These are phyloP conservation scores for Symmetrospora coprosmae DNA, from an alignment of 768 basidiomycete species.

Conservation along the genomic window DNA sequence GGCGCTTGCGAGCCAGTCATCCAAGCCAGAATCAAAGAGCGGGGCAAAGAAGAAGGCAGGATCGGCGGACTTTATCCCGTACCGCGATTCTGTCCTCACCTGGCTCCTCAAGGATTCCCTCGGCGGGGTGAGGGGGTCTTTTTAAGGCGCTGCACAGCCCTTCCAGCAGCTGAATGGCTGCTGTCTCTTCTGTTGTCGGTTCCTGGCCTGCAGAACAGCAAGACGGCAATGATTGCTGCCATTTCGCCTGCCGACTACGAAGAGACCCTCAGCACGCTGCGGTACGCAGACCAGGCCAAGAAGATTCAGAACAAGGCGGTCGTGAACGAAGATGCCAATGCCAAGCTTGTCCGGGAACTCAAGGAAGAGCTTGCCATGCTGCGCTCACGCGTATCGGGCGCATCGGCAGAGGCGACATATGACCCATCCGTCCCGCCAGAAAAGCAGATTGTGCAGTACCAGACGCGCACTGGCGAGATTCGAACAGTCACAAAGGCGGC, in stretches of 20 bases:
- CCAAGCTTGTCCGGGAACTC: conserved; percentile 93
- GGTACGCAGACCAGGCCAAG: conserved; percentile 80
- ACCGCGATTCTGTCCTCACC: conserved; percentile 93
- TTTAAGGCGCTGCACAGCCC: neutral
- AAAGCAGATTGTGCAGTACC: conserved; percentile 87
- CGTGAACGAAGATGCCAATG: conserved; percentile 98
- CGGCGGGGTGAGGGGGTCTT: conserved; percentile 44
- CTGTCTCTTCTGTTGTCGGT: conserved; percentile 32
- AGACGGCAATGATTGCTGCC: conserved; percentile 98
- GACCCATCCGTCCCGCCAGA: conserved; percentile 82
- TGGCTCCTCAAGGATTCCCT: conserved; percentile 97
- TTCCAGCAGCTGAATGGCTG: neutral
- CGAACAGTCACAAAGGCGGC: conserved; percentile 95
- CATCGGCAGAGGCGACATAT: conserved; percentile 56
- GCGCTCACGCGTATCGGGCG: conserved; percentile 64
- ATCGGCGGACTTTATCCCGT: conserved; percentile 84
- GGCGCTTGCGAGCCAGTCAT: conserved; percentile 55
- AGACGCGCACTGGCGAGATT: conserved; percentile 79
- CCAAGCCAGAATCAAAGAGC: conserved; percentile 45
- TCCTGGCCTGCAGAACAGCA: conserved; percentile 50
- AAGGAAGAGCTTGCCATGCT: conserved; percentile 94
- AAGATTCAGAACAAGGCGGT: conserved; percentile 99
- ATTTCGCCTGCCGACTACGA: conserved; percentile 98
- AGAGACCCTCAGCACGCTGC: conserved; percentile 86
- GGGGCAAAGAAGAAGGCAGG: conserved; percentile 81